Conservation (phyloP, 352 stramenopile species). For the Phytophthora vignae region DNA sequence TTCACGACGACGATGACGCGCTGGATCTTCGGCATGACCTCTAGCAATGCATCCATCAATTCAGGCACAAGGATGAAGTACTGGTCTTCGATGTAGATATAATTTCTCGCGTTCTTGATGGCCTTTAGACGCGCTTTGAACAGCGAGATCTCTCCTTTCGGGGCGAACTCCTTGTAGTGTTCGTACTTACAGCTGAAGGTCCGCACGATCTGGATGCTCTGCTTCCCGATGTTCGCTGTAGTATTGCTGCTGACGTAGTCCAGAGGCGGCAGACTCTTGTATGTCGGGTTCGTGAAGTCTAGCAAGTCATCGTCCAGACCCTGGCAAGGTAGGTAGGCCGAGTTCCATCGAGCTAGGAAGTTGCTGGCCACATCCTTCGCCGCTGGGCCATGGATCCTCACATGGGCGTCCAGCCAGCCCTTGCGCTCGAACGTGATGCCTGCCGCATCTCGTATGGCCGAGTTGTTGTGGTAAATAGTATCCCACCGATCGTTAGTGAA, state of each 20-base stretch:
- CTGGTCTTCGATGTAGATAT: conserved; percentile 29
- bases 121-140: conserved; percentile 50
- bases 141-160: conserved; percentile 50
- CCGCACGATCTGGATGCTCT: conserved; percentile 46
- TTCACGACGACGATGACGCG: conserved; percentile 59
- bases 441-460: conserved; percentile 36
- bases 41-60: conserved; percentile 50
- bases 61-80: conserved; percentile 45
- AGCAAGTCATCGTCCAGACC: conserved; percentile 41
- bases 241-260: conserved; percentile 8
- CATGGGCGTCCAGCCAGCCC: conserved; percentile 61
- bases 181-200: conserved; percentile 65
- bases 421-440: conserved; percentile 46
- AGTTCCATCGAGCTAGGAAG: conserved; percentile 64
- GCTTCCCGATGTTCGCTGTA: conserved; percentile 9
- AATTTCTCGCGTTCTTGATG: conserved; percentile 53
- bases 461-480: conserved; percentile 52
- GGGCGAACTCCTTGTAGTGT: conserved; percentile 58
- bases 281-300: conserved; percentile 51
- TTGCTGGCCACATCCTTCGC: conserved; percentile 56
- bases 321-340: conserved; percentile 27
- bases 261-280: conserved; percentile 9
- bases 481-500: conserved; percentile 68
- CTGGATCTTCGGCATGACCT: conserved; percentile 51
- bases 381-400: conserved; percentile 52